Conservation (phyloP, 139 green algal genomes). For the Edaphochlamys debaryana region DNA sequence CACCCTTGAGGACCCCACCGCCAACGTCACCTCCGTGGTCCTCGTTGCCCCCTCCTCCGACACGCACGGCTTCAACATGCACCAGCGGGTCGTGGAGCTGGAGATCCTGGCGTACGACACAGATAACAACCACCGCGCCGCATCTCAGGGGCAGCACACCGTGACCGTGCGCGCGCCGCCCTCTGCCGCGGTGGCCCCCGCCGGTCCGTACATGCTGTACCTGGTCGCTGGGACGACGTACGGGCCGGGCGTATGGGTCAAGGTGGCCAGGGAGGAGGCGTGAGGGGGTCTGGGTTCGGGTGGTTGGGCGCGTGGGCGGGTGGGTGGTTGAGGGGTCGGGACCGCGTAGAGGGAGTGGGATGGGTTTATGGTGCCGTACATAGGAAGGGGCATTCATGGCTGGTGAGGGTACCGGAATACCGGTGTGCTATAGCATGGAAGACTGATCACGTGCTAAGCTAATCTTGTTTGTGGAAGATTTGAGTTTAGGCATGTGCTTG, state of each 20-base stretch:
- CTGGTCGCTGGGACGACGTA: slow-evolving; percentile 1
- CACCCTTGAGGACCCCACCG: background rate
- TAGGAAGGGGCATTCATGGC: too few relatives aligned
- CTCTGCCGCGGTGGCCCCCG: slow-evolving; percentile 2
- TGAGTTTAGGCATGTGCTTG: too few relatives aligned
- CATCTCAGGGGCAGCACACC: background rate
- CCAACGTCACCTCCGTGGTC: slow-evolving; percentile 35
- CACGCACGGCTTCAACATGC: slow-evolving; percentile 52
- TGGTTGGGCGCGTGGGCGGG: too few relatives aligned
- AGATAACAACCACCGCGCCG: slow-evolving; percentile 20
- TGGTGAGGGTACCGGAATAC: too few relatives aligned
- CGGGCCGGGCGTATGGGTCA: slow-evolving; percentile 20
- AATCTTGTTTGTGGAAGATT: too few relatives aligned
- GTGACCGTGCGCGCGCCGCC: slow-evolving; percentile 27
- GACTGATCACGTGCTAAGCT: too few relatives aligned
- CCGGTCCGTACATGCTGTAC: slow-evolving; percentile 39
- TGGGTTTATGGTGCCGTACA: too few relatives aligned
- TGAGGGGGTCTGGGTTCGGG: too few relatives aligned
- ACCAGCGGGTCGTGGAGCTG: slow-evolving; percentile 49
- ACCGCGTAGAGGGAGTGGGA: too few relatives aligned
- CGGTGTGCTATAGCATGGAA: too few relatives aligned
- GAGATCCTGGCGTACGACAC: slow-evolving; percentile 12
- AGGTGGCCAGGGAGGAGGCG: background rate
- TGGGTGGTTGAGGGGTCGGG: too few relatives aligned
- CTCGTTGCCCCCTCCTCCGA: slow-evolving; percentile 44